phyloP scores from a whole-genome alignment of 2,329 filamentous ascomycete species.

The Trichoderma sp. region DNA sequence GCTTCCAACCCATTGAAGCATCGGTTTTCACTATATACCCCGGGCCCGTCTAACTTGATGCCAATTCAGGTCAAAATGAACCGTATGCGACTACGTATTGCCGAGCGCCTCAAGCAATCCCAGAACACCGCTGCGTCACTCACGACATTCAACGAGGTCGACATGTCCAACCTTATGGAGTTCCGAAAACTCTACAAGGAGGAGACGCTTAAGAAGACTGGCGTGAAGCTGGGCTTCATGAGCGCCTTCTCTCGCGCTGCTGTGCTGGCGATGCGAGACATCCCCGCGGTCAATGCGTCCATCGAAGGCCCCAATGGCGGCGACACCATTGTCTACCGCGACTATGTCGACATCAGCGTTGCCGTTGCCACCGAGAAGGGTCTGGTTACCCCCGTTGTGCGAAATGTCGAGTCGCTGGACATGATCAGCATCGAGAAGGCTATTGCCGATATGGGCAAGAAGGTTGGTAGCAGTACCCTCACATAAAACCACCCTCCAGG shows the following conservation, averaged over 20 bases:
- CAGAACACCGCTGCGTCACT: conserved; percentile 97
- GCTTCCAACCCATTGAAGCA: conserved; percentile 33
- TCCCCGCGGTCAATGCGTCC: conserved; percentile 93
- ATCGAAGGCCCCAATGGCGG: conserved; percentile 94
- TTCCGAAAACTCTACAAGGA: conserved; percentile 98
- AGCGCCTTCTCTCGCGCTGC: conserved; percentile 90
- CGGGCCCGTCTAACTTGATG: not conserved
- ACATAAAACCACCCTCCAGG: not conserved
- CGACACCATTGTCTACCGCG: conserved; percentile 96
- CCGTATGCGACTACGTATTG: conserved; percentile 95
- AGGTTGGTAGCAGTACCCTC: conserved; percentile 54
- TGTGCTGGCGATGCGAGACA: conserved; percentile 87
- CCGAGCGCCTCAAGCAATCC: conserved; percentile 97
- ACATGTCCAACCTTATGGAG: conserved; percentile 97
- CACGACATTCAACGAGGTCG: conserved; percentile 98
- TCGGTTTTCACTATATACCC: not conserved
- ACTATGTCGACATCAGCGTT: conserved; percentile 97
- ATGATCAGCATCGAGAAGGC: conserved; percentile 84
- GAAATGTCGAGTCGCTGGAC: conserved; percentile 86
- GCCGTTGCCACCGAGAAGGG: conserved; percentile 97
- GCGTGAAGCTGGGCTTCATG: conserved; percentile 99
- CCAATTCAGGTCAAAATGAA: conserved; percentile 90
- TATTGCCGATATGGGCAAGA: conserved; percentile 93
- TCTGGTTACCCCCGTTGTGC: conserved; percentile 91
- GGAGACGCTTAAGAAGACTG: conserved; percentile 90